Base-by-base conservation (phyloP, 129 eudicot genomes). In the Glebionis coronaria region DNA sequence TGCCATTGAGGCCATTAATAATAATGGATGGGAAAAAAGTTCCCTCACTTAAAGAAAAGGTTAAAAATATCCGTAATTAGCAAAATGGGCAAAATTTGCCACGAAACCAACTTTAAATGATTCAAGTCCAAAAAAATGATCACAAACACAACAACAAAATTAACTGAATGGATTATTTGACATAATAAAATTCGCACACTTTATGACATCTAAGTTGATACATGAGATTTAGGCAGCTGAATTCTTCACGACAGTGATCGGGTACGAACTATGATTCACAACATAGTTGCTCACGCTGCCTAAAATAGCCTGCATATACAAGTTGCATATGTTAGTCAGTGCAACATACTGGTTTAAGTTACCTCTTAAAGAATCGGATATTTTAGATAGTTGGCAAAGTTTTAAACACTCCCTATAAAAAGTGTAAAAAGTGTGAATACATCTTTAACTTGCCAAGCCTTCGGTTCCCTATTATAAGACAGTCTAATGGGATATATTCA, bases 261-360 rank as follows among this genome's bases (percentile, higher is more conserved):
- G 96, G 59, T 95, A 85, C 5, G 87, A 3, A 44, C 87, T 87
- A 44, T 79, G 72, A 65, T 80, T 85, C 80, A 92, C 96, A 46
- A 88, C 96, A 50, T 78, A 76, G 75, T 85, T 88, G 89, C 96
- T 92, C 12, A 92, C 98, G 44, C 98, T 88, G 4, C 98, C 98
- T 81, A 92, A 70, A 27, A 92, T 73, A 14, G 79, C 95, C 95
- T 90, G 86, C 56, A 50, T 15, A 25, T 59, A 68, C 54, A 51
- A 67, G 49, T n/a, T 13, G 23, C 52, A 20, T 25, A 20, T 6
- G 12, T 68, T 35, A 31, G 45, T 19, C n/a, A 49, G 2, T 15
- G 54, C n/a, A 49, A 49, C 54, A 63, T 2, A 23, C 7, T 61
- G 66, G 0, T 5, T 12, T 7, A 45, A 45, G 47, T 23, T 59